Evolutionary conservation across 1,284 basidiomycete species (phyloP), one percentile per base, ranked within the genome.

Genomic region (Porodaedalea pini): DNA sequence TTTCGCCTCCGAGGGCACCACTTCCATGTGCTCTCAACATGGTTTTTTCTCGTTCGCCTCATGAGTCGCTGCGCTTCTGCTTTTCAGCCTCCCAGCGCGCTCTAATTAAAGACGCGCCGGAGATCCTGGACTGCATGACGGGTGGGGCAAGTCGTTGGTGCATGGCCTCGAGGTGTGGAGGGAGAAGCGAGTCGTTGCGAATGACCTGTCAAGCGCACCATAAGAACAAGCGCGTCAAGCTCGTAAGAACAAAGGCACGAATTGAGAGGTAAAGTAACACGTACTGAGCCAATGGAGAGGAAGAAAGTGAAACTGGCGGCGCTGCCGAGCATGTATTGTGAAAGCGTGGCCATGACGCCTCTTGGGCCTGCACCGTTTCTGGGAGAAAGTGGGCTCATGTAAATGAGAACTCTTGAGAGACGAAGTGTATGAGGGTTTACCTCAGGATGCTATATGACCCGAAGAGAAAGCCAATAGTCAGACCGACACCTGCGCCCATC

Each of bases 381-480:
- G 66, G 41, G 58, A 53, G 43, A 56, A 54, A 50, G 59, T 13
- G 15, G 27, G 7, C 11, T 37, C n/a, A 34, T 39, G 15, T 15
- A 27, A n/a, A 54, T 56, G 17, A 21, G 50, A 21, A 58, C 31
- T 48, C 44, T 31, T 82, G 62, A 65, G 13, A 25, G 45, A 47
- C 25, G 10, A 21, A 15, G 15, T 1, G 29, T 27, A 17, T 31
- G 6, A 15, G 29, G 2, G 31, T 25, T 47, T 31, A 92, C 93
- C 92, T 80, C 41, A 97, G 74, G 68, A 97, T 92, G 64, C 86
- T 93, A 76, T 88, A 95, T 37, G 87, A 85, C 49, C 93, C 94
- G 68, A 97, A 97, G 63, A 97, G 86, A 75, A 97, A 96, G n/a
- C 94, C 94, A 67, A 96, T 95, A 36, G 93, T 95, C 50, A 95